phyloP scores from a whole-genome alignment of 805 yeast genomes.

The Wickerhamiella vanderwaltii region DNA sequence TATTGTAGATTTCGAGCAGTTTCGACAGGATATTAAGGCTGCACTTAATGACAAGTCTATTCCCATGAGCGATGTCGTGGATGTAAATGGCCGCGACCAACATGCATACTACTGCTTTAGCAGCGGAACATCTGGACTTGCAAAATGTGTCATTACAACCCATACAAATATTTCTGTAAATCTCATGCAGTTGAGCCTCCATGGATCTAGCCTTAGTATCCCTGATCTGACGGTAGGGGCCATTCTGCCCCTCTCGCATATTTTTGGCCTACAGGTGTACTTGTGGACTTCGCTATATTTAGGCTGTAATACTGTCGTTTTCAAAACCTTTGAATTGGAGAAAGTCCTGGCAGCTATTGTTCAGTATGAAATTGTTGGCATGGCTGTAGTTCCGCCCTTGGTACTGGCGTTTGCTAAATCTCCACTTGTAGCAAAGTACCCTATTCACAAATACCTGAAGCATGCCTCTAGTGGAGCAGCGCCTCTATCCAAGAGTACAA shows the following conservation, averaged over 20 bases:
- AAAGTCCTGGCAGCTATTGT: constrained; percentile 20
- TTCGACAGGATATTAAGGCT: neutral
- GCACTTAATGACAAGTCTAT: neutral
- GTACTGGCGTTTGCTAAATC: constrained; percentile 35
- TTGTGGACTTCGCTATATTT: constrained; percentile 16
- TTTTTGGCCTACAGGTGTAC: constrained; percentile 25
- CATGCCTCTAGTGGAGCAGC: constrained; percentile 35
- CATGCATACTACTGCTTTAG: constrained; percentile 22
- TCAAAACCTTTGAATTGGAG: constrained; percentile 24
- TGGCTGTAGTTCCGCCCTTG: constrained; percentile 33
- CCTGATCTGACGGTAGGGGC: constrained; percentile 28
- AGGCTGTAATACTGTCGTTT: constrained; percentile 20
- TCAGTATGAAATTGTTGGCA: constrained; percentile 28
- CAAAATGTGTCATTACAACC: constrained; percentile 59
- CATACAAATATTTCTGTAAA: constrained; percentile 40
- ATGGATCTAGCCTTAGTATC: constrained; percentile 13
- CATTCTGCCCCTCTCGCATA: constrained; percentile 24
- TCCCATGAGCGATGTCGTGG: neutral
- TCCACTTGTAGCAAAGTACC: constrained; percentile 32
- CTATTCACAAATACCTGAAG: constrained; percentile 32
- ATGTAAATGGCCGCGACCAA: constrained; percentile 8
- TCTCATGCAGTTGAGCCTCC: constrained; percentile 17
- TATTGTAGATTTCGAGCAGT: neutral
- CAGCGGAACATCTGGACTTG: constrained; percentile 39
- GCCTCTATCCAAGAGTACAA: constrained; percentile 26